A percentile compares a stretch with the other conserved stretches of the same genome.
phyloP scores from a whole-genome alignment of 495 filamentous ascomycete species.

The Viridothelium virens region DNA sequence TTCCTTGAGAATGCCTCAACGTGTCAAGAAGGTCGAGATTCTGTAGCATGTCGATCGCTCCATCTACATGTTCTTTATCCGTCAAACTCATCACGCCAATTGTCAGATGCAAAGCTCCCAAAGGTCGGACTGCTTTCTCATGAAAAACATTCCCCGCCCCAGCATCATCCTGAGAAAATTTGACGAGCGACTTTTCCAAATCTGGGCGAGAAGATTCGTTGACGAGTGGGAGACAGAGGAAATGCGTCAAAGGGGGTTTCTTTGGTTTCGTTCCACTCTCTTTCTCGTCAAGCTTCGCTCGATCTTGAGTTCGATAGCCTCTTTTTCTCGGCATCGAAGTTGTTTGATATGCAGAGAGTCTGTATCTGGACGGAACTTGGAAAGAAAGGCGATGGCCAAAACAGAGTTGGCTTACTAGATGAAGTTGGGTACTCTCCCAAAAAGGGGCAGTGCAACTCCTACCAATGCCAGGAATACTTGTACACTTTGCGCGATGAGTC shows the following conservation, averaged over 20 bases:
- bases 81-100: conserved; percentile 76
- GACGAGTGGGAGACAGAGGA: conserved; percentile 76
- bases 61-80: conserved; percentile 47
- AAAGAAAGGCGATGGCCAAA: not conserved
- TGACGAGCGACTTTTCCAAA: conserved; percentile 50
- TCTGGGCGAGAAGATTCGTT: conserved; percentile 54
- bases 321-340: conserved; percentile 18
- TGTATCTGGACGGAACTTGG: not conserved
- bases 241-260: conserved; percentile 64
- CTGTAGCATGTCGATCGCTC: conserved; percentile 50
- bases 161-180: conserved; percentile 52
- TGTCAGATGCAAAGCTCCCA: conserved; percentile 78
- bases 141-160: conserved; percentile 34
- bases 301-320: conserved; percentile 9
- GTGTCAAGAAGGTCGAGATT: conserved; percentile 47
- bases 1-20: conserved; percentile 30
- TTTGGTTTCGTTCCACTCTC: conserved; percentile 15
- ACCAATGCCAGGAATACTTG: not conserved
- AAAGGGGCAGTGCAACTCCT: not conserved
- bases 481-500: not conserved
- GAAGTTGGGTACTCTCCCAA: not conserved
- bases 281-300: not conserved
- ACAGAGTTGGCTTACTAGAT: not conserved
- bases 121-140: conserved; percentile 59
- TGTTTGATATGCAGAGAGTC: not conserved